phyloP scores from a whole-genome alignment of 768 basidiomycete species.

The Tylopilus sp. region DNA sequence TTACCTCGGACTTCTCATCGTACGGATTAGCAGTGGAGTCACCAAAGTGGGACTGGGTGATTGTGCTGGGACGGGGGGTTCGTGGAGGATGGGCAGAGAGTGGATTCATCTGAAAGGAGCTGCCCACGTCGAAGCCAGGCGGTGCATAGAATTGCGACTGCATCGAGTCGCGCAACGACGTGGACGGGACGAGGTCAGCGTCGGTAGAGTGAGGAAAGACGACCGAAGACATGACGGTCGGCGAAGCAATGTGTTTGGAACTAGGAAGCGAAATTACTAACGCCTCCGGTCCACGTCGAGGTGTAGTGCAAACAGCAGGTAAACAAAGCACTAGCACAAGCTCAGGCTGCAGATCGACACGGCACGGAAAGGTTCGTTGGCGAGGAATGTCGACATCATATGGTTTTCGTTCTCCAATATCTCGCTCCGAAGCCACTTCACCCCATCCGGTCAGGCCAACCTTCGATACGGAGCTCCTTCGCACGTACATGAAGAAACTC shows the following conservation, averaged over 20 bases:
- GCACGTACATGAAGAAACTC: slow-evolving; percentile 79
- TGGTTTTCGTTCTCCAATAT: slow-evolving; percentile 57
- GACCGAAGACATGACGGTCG: slow-evolving; percentile 68
- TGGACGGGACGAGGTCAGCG: slow-evolving; percentile 36
- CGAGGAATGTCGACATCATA: slow-evolving; percentile 25
- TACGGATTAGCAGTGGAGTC: slow-evolving; percentile 31
- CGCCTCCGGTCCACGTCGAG: neutral
- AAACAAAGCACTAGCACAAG: slow-evolving; percentile 23
- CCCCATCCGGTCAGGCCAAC: slow-evolving; percentile 41
- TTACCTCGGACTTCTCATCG: slow-evolving; percentile 41
- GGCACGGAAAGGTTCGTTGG: neutral
- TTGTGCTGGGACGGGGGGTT: slow-evolving; percentile 50
- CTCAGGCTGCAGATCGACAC: neutral
- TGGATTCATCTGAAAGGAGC: slow-evolving; percentile 79
- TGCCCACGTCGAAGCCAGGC: slow-evolving; percentile 53
- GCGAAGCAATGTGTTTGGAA: no score
- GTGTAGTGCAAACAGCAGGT: slow-evolving; percentile 19
- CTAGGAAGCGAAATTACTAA: no score
- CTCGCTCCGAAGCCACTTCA: slow-evolving; percentile 60
- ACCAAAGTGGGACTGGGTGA: slow-evolving; percentile 24
- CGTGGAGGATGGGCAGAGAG: slow-evolving; percentile 76
- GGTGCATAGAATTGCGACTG: slow-evolving; percentile 50
- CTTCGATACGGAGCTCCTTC: slow-evolving; percentile 73
- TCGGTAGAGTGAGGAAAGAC: slow-evolving; percentile 52
- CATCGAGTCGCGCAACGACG: slow-evolving; percentile 36